Evolutionary conservation across 352 stramenopile genomes (phyloP).

Genomic region (Thraustochytrium sp.): DNA sequence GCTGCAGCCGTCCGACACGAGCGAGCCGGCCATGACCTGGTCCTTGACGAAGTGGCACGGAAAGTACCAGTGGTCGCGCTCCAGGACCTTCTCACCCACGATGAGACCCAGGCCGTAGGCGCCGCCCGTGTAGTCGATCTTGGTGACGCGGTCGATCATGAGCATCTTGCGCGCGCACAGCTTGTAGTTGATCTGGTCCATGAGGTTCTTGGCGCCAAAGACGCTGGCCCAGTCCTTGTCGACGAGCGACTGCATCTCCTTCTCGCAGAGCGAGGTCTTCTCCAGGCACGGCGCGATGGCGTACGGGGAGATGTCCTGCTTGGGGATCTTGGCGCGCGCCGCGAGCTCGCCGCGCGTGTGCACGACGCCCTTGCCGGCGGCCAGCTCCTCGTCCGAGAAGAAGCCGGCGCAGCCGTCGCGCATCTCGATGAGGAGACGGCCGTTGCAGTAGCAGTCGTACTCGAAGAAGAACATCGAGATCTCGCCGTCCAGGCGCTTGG

Average conservation of each 20-base stretch:
- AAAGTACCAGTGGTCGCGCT: conserved; percentile 40
- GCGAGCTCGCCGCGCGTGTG: not conserved
- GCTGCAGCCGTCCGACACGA: conserved; percentile 33
- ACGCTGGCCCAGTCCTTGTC: conserved; percentile 21
- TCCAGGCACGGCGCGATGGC: not conserved
- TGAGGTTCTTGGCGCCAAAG: conserved; percentile 11
- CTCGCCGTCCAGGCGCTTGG: not conserved
- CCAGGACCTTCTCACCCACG: conserved; percentile 29
- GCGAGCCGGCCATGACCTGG: conserved; percentile 30
- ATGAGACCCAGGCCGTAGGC: conserved; percentile 25
- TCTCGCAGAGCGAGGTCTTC: conserved; percentile 6
- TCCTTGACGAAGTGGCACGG: conserved; percentile 37
- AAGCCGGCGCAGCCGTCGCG: conserved; percentile 19
- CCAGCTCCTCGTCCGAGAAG: conserved; percentile 27
- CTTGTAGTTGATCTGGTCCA: conserved; percentile 18
- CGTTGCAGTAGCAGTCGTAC: conserved; percentile 39
- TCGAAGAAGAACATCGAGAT: conserved; percentile 44
- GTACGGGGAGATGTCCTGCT: conserved; percentile 21
- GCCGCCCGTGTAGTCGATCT: conserved; percentile 7
- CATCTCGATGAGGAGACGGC: conserved; percentile 34
- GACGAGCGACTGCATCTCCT: conserved; percentile 27
- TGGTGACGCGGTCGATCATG: conserved; percentile 36
- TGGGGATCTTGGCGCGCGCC: not conserved
- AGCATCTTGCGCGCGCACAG: conserved; percentile 24
- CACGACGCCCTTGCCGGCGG: conserved; percentile 17